Base-by-base conservation (phyloP, 192 early-diverging fungal genomes). In the Backusella mclennaniae region DNA sequence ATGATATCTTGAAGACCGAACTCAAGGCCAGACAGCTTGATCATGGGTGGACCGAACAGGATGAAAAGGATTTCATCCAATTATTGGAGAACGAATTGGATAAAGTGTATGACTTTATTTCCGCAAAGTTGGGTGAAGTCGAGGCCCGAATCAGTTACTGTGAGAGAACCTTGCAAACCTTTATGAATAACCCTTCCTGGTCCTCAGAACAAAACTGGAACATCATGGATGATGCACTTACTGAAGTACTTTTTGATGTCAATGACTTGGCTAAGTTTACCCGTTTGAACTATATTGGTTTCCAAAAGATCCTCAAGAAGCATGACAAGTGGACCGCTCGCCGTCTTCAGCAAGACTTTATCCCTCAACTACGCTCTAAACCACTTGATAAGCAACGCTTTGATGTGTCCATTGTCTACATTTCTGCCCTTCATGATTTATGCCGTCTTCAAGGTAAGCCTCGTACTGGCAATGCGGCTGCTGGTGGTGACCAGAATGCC, bases 231-330 rank as follows among this genome's bases (percentile, higher is more conserved):
- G 75, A 83, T 70, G 84, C 86, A 31, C 89, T 95, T 71, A 88
- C 91, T 66, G 84, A 88, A 33, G 91, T 95, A 63, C 89, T 92
- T 3, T 85, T 88, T 77, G 94, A 93, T 69, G 88, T 94, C 31
- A 93, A 94, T 74, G 92, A 95, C 79, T 84, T 95, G 67, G 90
- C 93, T 66, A 93, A 92, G 75, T 95, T 91, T 74, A 90, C 90
- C 19, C 87, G 94, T 14, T 85, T 93, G 76, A 95, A 95, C 85
- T 95, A 92, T 79, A 91, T 92, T 19, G 94, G 92, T 31, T 94
- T 95, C 74, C 87, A 91, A 73, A 93, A 97, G 88, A 98, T 98
- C 78, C 85, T 99, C 76, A 99, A 99, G 84, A 99, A 99, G 86
- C 98, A 99, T 81, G 97, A 99, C 84, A 96, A 96, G 79, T 93